Conservation (phyloP, 148 eudicot genomes). For the Camellia sinensis region DNA sequence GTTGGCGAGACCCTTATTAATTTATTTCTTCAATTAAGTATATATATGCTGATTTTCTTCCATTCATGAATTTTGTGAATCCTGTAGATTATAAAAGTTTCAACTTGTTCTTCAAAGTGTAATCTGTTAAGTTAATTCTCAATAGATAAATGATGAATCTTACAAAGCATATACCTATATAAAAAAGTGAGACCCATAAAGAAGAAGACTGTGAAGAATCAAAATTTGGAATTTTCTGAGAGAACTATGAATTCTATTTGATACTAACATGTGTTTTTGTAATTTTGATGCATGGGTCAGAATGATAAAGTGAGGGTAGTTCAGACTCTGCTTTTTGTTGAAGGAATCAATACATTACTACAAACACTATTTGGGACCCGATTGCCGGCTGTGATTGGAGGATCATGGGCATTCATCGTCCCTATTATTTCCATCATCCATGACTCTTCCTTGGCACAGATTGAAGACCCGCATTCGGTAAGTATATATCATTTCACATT, state of each 20-base stretch:
- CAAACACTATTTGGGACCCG: slow-evolving; percentile 92
- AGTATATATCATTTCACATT: slow-evolving; percentile 15
- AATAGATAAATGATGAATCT: background rate
- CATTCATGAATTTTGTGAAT: too few species aligned
- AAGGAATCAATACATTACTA: slow-evolving; percentile 82
- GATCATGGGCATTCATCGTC: slow-evolving; percentile 91
- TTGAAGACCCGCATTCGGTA: slow-evolving; percentile 66
- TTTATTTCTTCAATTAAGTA: too few species aligned
- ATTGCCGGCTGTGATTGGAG: slow-evolving; percentile 85
- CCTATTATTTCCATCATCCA: slow-evolving; percentile 93
- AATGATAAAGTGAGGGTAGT: slow-evolving; percentile 92
- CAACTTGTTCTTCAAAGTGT: background rate
- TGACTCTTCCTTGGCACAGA: slow-evolving; percentile 55
- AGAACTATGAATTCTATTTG: background rate
- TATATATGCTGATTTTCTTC: too few species aligned
- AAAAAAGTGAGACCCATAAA: background rate
- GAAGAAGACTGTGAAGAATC: background rate
- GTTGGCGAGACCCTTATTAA: too few species aligned
- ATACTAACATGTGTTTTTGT: background rate
- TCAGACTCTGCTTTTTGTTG: slow-evolving; percentile 89
- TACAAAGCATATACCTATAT: background rate
- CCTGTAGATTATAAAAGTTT: too few species aligned
- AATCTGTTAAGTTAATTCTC: background rate
- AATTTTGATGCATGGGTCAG: slow-evolving; percentile 33
- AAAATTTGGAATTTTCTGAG: background rate